Base-by-base conservation (phyloP, 805 yeast species). In the Ogataea polymorpha region DNA sequence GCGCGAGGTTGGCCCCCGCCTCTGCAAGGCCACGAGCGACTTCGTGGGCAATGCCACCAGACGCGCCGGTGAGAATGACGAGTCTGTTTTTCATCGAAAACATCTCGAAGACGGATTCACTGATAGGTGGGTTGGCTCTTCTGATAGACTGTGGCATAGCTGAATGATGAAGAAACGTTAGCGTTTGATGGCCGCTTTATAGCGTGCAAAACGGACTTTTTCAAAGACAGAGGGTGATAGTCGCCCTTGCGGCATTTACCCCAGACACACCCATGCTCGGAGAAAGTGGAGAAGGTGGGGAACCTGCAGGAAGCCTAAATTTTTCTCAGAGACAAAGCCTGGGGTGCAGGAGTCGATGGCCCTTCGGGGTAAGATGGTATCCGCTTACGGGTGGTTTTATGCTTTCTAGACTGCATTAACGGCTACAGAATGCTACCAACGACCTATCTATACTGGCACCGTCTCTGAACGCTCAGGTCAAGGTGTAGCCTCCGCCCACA, bases 31-130 rank as follows among this genome's bases (percentile, higher is more conserved):
- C 81, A 23, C 63, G 55, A 16, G 77, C 78, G 37, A 76, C 71
- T 30, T 71, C 72, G 18, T 67, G 68, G 2, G 82, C 83, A 46
- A 78, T 77, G 5, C 83, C 83, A 16, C 76, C 69, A 14, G 80
- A 72, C 12, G 75, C 80, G 12, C 83, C 83, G 11, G 82, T 71
- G 23, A 75, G 56, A n/a, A 71, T 48, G 10, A 72, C 71, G 5
- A 60, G 63, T 47, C 69, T 67, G 11, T 71, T 72, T 35, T 59
- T 57, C 21, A 70, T 57, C 6, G 74, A 68, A 43, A 67, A 72
- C 37, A 51, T 34, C 26, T 53, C 55, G n/a, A 48, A 39, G 29
- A 48, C 48, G 31, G 49, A 45, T 39, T 48, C 46, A 7, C 47
- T 23, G 25, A 48, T 31, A 2, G 21, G 24, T 31, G 51, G 51